Base-by-base conservation (phyloP, 441 rosid genomes). In the Rhodomyrtus psidioides region DNA sequence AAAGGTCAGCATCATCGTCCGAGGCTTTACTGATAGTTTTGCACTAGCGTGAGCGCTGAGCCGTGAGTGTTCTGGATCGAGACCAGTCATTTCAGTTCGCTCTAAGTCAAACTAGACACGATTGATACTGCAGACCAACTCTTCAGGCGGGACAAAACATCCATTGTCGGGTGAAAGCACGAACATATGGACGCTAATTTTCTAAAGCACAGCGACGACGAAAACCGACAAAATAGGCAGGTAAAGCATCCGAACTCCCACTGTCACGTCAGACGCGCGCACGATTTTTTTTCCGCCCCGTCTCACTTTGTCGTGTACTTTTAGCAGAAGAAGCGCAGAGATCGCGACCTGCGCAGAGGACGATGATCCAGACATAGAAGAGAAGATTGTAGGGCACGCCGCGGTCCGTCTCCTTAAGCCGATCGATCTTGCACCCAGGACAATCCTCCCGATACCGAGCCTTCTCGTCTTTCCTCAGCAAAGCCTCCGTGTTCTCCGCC, bases 371-470 rank as follows among this genome's bases (percentile, higher is more conserved):
- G 60, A 92, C 89, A 28, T 74, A 89, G 87, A 91, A 89, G 58
- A 92, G 74, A 74, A 70, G 85, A 82, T 85, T 88, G 84, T 55
- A 89, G 17, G 92, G 92, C 58, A 85, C 81, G 24, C 85, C 82
- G 21, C 81, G 82, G 24, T 89, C 83, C 62, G 84, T 44, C 30
- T 53, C 74, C 82, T 91, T 91, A n/a, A 82, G 87, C 42, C 54
- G 85, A 2, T 91, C 93, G 57, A 87, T 87, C 81, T 84, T 59
- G 85, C 94, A 92, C 21, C 93, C 94, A 5, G 94, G 91, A 82
- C 94, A 91, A 15, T 85, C 83, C 82, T 89, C 91, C n/a, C 44
- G 56, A 65, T 90, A 88, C 55, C 54, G 7, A 59, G 39, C 70
- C 24, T 27, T 42, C 49, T 70, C 49, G 49, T 21, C n/a, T n/a